These are phyloP conservation scores for Chamaenerion angustifolium DNA, from an alignment of 345 rosid genomes.

Conservation along the genomic window DNA sequence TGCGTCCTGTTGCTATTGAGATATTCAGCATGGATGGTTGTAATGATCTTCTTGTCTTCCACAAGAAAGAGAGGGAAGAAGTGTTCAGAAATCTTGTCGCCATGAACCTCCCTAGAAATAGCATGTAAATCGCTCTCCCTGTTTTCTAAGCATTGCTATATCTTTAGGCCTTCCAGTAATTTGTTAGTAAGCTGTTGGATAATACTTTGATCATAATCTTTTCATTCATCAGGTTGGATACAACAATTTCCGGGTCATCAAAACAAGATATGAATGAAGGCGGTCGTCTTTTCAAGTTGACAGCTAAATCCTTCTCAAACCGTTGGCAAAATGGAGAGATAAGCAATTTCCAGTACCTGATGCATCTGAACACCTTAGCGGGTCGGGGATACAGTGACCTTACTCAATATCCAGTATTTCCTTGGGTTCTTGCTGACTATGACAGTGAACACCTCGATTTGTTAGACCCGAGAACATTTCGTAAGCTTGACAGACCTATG, in stretches of 20 bases:
- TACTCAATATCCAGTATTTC: conserved; percentile 98
- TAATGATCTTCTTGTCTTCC: conserved; percentile 93
- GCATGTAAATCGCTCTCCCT: conserved; percentile 48
- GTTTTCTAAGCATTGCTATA: too few relatives aligned
- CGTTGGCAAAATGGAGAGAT: conserved; percentile 99
- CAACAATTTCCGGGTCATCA: conserved; percentile 86
- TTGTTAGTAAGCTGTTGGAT: not conserved
- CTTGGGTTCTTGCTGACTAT: conserved; percentile 97
- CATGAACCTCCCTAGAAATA: conserved; percentile 92
- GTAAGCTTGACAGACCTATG: conserved; percentile 95
- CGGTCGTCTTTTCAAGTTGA: conserved; percentile 74
- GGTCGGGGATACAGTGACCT: conserved; percentile 99
- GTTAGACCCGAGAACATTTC: conserved; percentile 73
- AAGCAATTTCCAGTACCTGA: conserved; percentile 96
- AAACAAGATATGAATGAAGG: conserved; percentile 93
- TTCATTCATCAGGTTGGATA: conserved; percentile 60
- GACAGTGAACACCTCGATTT: conserved; percentile 80
- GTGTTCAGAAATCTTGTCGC: conserved; percentile 90
- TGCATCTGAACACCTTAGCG: conserved; percentile 98
- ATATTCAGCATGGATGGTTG: conserved; percentile 99
- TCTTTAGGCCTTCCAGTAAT: not conserved
- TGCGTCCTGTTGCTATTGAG: conserved; percentile 98
- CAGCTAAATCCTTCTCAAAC: conserved; percentile 95
- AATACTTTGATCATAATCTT: not conserved
- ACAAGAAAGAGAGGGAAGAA: conserved; percentile 97